Evolutionary conservation across 805 yeast genomes (phyloP).

Genomic region (Candida quercuum): DNA sequence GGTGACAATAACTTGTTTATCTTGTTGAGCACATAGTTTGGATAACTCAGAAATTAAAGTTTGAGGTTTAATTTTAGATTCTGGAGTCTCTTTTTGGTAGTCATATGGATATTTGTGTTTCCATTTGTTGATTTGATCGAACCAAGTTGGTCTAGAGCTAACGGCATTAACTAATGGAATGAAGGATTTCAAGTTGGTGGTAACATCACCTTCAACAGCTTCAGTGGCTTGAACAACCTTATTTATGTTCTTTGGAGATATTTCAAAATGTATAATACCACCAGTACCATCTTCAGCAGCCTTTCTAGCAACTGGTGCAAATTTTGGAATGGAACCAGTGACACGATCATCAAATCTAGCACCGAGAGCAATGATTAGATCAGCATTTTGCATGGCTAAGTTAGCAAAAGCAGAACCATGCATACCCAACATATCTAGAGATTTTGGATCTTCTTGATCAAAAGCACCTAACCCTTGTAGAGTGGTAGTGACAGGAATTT

Average conservation of each 20-base stretch:
- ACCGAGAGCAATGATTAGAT: slow-evolving; percentile 88
- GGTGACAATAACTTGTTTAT: slow-evolving; percentile 78
- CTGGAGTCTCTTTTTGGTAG: slow-evolving; percentile 77
- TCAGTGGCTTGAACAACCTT: slow-evolving; percentile 95
- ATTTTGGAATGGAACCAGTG: slow-evolving; percentile 76
- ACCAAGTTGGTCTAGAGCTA: slow-evolving; percentile 74
- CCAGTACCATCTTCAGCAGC: slow-evolving; percentile 90
- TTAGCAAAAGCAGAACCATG: slow-evolving; percentile 96
- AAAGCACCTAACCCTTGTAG: slow-evolving; percentile 91
- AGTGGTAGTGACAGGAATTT: slow-evolving; percentile 95
- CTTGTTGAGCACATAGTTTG: slow-evolving; percentile 55
- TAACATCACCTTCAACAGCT: slow-evolving; percentile 95
- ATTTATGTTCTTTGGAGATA: slow-evolving; percentile 93
- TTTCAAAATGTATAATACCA: slow-evolving; percentile 95
- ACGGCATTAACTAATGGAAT: slow-evolving; percentile 67
- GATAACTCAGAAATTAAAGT: slow-evolving; percentile 79
- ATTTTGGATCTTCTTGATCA: slow-evolving; percentile 86
- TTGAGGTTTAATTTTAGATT: slow-evolving; percentile 84
- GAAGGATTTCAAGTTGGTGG: slow-evolving; percentile 66
- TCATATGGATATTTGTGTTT: slow-evolving; percentile 80
- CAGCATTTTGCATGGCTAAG: slow-evolving; percentile 90
- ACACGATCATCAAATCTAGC: slow-evolving; percentile 99
- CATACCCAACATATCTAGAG: slow-evolving; percentile 97
- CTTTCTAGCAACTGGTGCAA: slow-evolving; percentile 88
- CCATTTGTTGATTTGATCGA: slow-evolving; percentile 70